Percentiles rank a stretch among this genome's conserved stretches.
These are phyloP conservation scores for Brassica juncea DNA, from an alignment of 345 rosid genomes.

Conservation along the genomic window DNA sequence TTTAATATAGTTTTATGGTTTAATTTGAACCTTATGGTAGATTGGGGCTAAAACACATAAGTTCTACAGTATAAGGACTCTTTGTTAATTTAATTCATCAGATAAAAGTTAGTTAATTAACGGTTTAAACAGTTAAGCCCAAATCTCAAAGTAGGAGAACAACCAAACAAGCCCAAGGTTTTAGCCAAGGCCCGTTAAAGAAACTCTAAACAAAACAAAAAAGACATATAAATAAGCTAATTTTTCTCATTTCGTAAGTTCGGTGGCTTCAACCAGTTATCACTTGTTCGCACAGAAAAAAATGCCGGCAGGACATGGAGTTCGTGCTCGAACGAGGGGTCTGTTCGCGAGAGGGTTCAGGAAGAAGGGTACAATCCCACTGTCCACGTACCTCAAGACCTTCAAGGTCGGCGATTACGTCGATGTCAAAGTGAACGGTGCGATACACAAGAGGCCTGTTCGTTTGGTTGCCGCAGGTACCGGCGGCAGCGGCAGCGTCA, in stretches of 20 bases:
- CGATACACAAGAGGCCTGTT: background rate
- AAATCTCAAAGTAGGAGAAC: background rate
- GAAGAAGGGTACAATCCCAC: background rate
- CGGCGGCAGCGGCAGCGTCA: no score
- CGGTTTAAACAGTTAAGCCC: background rate
- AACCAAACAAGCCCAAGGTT: background rate
- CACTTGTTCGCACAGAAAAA: background rate
- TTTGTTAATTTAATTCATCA: no score
- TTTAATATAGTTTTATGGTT: no score
- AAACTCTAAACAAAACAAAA: background rate
- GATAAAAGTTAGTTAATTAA: background rate
- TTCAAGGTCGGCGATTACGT: background rate
- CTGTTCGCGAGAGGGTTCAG: background rate
- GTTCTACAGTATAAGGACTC: background rate
- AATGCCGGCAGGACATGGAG: constrained; percentile 2
- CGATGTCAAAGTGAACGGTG: background rate
- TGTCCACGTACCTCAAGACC: background rate
- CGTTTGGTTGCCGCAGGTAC: no score
- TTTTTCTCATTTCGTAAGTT: background rate
- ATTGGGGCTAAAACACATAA: background rate
- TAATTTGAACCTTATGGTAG: background rate
- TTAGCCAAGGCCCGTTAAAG: background rate
- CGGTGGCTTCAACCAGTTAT: background rate
- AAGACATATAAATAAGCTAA: background rate
- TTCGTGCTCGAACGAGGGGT: background rate